phyloP scores from a whole-genome alignment of 306 rosid genomes.

The Malus asiatica region DNA sequence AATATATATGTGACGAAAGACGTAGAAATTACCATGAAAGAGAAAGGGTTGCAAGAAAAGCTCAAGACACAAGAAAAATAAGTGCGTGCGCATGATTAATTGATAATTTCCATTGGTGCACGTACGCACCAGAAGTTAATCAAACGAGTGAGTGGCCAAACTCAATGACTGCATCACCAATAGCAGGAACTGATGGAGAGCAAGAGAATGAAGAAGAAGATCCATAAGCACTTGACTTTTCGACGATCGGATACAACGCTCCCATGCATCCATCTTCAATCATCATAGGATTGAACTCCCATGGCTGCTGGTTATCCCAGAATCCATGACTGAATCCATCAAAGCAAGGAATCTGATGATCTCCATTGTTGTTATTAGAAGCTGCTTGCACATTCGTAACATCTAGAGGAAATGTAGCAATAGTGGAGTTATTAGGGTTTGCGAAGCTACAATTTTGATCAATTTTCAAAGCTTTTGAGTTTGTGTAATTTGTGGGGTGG shows the following conservation, averaged over 20 bases:
- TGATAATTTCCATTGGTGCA: not conserved
- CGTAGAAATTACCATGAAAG: slow-evolving; percentile 13
- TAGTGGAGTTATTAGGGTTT: slow-evolving; percentile 16
- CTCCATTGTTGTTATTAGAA: slow-evolving; percentile 20
- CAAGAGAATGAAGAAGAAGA: slow-evolving; percentile 40
- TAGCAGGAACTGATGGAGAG: slow-evolving; percentile 48
- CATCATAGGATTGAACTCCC: slow-evolving; percentile 40
- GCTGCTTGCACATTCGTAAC: slow-evolving; percentile 5
- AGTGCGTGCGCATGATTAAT: slow-evolving; percentile 14
- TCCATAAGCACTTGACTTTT: slow-evolving; percentile 18
- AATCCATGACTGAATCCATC: slow-evolving; percentile 46
- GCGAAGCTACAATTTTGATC: slow-evolving; percentile 22
- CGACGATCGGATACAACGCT: slow-evolving; percentile 35
- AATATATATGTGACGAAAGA: not conserved
- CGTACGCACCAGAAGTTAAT: slow-evolving; percentile 3
- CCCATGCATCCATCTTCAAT: slow-evolving; percentile 54
- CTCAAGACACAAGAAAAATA: slow-evolving; percentile 5
- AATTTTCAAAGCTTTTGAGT: slow-evolving; percentile 19
- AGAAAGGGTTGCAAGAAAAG: slow-evolving; percentile 22
- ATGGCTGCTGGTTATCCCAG: slow-evolving; percentile 32
- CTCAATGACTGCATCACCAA: slow-evolving; percentile 41
- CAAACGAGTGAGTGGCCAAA: slow-evolving; percentile 53
- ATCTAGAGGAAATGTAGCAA: slow-evolving; percentile 27
- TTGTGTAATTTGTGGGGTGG: not conserved
- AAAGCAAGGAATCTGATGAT: slow-evolving; percentile 28